Evolutionary conservation across 371 early-diverging fungal genomes (phyloP).

Genomic region (Saksenaea vasiformis): DNA sequence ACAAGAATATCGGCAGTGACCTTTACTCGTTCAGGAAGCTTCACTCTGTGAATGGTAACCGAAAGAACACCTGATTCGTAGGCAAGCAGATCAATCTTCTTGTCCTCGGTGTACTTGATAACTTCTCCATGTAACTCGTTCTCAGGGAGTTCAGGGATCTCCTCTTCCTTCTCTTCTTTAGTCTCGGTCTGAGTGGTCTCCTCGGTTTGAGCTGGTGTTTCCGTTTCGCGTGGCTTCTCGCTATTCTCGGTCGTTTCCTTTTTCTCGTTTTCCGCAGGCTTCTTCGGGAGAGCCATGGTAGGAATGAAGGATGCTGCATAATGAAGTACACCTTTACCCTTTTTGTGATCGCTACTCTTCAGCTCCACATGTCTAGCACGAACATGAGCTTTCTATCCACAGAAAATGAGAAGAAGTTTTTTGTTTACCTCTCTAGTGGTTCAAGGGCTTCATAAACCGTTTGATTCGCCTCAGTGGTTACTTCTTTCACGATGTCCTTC

Average conservation of each 20-base stretch:
- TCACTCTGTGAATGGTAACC: slow-evolving; percentile 38
- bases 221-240: neutral
- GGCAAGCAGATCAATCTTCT: slow-evolving; percentile 34
- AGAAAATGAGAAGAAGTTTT: neutral
- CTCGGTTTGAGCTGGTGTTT: slow-evolving; percentile 1
- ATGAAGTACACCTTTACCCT: slow-evolving; percentile 64
- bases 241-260: slow-evolving; percentile 1
- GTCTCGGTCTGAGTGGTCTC: slow-evolving; percentile 6
- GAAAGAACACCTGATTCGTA: slow-evolving; percentile 53
- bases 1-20: slow-evolving; percentile 37
- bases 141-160: slow-evolving; percentile 36
- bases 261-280: slow-evolving; percentile 23
- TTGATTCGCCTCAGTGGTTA: slow-evolving; percentile 37
- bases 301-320: slow-evolving; percentile 76
- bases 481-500: slow-evolving; percentile 43
- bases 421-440: slow-evolving; percentile 34
- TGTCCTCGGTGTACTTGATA: slow-evolving; percentile 40
- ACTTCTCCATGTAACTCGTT: slow-evolving; percentile 48
- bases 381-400: neutral
- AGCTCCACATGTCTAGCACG: slow-evolving; percentile 53
- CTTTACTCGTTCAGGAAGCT: slow-evolving; percentile 22
- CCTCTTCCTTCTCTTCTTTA: slow-evolving; percentile 27
- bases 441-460: slow-evolving; percentile 40
- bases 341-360: slow-evolving; percentile 59
- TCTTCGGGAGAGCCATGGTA: slow-evolving; percentile 59